Percentiles rank a stretch among this genome's conserved stretches.
Conservation (phyloP, 2,329 filamentous ascomycete species). For the Sporothrix luriei region DNA sequence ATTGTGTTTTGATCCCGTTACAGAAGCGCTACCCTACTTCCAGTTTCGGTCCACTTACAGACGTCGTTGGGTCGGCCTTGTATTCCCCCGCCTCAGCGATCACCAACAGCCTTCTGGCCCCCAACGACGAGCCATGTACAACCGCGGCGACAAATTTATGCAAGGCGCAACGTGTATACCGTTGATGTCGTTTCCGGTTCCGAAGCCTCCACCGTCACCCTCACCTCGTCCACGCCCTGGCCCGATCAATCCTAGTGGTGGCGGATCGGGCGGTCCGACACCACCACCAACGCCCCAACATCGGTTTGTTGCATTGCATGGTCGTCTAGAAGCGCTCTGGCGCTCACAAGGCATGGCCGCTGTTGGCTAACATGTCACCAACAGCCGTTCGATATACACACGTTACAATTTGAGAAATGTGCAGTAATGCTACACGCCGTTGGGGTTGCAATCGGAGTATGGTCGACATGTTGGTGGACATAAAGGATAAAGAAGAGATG, state of each 20-base stretch:
- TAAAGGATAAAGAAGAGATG: too few relatives aligned
- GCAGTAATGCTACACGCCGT: background rate
- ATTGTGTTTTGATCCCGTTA: background rate
- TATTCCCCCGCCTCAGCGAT: background rate
- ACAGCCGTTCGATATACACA: background rate
- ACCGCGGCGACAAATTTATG: slow-evolving; percentile 21
- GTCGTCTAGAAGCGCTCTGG: background rate
- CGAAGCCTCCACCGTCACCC: slow-evolving; percentile 32
- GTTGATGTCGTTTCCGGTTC: slow-evolving; percentile 3
- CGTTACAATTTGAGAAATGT: background rate
- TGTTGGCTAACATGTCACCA: slow-evolving; percentile 1
- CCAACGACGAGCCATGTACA: slow-evolving; percentile 14
- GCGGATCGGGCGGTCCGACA: slow-evolving; percentile 34
- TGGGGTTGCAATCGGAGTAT: background rate
- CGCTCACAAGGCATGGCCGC: background rate
- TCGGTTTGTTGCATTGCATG: background rate
- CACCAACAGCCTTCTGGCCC: slow-evolving; percentile 20
- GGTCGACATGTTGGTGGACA: background rate
- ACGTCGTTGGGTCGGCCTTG: background rate
- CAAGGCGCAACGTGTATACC: background rate
- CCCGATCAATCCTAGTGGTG: slow-evolving; percentile 32
- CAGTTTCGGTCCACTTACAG: slow-evolving; percentile 1
- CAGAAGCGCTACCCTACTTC: background rate
- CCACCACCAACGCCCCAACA: slow-evolving; percentile 34
- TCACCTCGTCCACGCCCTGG: slow-evolving; percentile 32